Evolutionary conservation across 768 basidiomycete species (phyloP), one percentile per base, ranked within the genome.

Genomic region (Scleroderma bovista): DNA sequence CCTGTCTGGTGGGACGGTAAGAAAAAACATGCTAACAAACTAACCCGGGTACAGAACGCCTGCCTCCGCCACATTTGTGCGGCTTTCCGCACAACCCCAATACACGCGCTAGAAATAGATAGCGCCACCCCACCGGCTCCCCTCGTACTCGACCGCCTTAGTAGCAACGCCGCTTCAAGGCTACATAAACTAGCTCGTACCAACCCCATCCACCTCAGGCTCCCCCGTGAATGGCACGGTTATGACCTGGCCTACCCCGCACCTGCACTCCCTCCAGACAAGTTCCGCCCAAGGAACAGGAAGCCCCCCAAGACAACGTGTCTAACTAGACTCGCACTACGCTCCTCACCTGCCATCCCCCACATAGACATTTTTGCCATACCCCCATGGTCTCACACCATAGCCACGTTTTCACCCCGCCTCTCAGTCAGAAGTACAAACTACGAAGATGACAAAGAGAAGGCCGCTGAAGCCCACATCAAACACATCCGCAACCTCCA

Each of bases 61-160:
- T 36, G 4, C 38, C 61, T 72, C 0, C 36, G 60, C 0, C 61
- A 60, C 1, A 70, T 72, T 0, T 68, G 65, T 20, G 68, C 65
- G 0, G 69, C 63, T 0, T 72, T 72, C 57, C 33, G 58, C 0
- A 71, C 70, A 1, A 63, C 66, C 1, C 67, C 63, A 2, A 62
- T 60, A 2, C 26, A 47, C 1, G 70, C 69, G 0, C 54, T 72
- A 3, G 59, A 70, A 44, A 52, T 72, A 10, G 67, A 70, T 37
- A 63, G 69, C 1, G 57, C 66, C 0, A 60, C 69, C 15, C 63
- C 66, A 0, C 72, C 71, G 3, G 57, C 69, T 34, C 17, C 47
- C 11, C 20, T 40, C 12, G 3, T 22, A 3, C 19, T 40, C n/a
- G 40, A 41, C 8, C 20, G 20, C 19, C 12, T 23, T 1, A 41